Percentiles rank a stretch among this genome's conserved stretches.
Evolutionary conservation across 257 asterid species (phyloP).

Genomic region (Scutellaria minor): DNA sequence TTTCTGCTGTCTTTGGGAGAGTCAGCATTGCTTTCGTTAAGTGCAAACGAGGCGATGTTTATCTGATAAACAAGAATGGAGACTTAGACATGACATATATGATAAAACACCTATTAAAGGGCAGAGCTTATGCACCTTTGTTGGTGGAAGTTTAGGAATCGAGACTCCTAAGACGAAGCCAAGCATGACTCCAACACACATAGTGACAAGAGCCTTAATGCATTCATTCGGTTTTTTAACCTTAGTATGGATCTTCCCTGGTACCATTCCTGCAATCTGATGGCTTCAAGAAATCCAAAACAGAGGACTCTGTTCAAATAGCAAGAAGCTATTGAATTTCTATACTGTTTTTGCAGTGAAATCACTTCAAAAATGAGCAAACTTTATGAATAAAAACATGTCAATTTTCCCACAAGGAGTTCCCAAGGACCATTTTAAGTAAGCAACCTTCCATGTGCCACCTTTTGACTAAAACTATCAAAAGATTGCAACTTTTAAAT

Average conservation of each 20-base stretch:
- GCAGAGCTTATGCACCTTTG: slow-evolving; percentile 50
- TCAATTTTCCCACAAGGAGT: background rate
- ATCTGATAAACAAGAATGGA: slow-evolving; percentile 52
- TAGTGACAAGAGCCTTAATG: slow-evolving; percentile 48
- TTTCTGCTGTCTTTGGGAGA: slow-evolving; percentile 35
- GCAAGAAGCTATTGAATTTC: background rate
- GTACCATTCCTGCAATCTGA: slow-evolving; percentile 40
- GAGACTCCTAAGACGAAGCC: slow-evolving; percentile 80
- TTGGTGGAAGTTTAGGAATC: slow-evolving; percentile 53
- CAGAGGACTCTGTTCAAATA: background rate
- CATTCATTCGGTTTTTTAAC: slow-evolving; percentile 51
- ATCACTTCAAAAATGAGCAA: slow-evolving; percentile 26
- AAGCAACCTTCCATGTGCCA: slow-evolving; percentile 46
- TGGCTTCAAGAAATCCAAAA: slow-evolving; percentile 5
- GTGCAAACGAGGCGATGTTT: slow-evolving; percentile 47
- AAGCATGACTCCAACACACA: slow-evolving; percentile 60
- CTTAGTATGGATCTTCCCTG: slow-evolving; percentile 45
- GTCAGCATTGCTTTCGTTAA: slow-evolving; percentile 35
- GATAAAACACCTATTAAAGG: background rate
- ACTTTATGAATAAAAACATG: slow-evolving; percentile 16
- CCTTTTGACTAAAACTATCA: slow-evolving; percentile 39
- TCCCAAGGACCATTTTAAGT: slow-evolving; percentile 3
- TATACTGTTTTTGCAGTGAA: slow-evolving; percentile 10
- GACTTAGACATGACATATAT: slow-evolving; percentile 8
- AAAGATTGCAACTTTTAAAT: slow-evolving; percentile 19